These are phyloP conservation scores for Coniochaeta hoffmannii DNA, from an alignment of 2,329 filamentous ascomycete species.

Conservation along the genomic window DNA sequence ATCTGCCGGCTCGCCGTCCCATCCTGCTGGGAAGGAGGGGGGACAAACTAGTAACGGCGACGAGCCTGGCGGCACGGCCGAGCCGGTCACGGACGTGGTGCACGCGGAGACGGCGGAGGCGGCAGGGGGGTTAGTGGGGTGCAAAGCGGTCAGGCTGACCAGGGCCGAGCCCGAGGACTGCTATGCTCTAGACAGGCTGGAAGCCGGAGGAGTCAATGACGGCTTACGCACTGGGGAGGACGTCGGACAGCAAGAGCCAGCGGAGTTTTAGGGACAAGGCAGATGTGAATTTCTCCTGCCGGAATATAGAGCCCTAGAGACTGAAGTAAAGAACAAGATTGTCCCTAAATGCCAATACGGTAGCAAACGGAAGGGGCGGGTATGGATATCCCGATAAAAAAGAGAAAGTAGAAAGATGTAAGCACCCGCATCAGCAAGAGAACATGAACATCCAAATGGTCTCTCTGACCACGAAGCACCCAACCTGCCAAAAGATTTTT, in stretches of 20 bases:
- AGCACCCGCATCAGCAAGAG: too few species aligned
- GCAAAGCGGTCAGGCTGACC: conserved; percentile 16
- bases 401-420: too few species aligned
- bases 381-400: too few species aligned
- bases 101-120: conserved; percentile 13
- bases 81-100: conserved; percentile 16
- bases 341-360: too few species aligned
- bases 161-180: conserved; percentile 18
- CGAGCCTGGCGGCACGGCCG: conserved; percentile 13
- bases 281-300: conserved; percentile 11
- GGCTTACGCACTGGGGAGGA: conserved; percentile 30
- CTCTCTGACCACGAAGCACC: too few species aligned
- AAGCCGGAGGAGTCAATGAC: conserved; percentile 29
- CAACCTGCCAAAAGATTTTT: too few species aligned
- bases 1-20: conserved; percentile 13
- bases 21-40: conserved; percentile 11
- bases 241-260: conserved; percentile 23
- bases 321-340: too few species aligned
- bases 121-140: conserved; percentile 16
- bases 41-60: conserved; percentile 14
- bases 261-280: conserved; percentile 11
- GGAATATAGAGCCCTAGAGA: too few species aligned
- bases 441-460: too few species aligned
- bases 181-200: conserved; percentile 22
- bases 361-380: too few species aligned